Conservation (phyloP, 768 basidiomycete genomes). For the Mycena galopus region DNA sequence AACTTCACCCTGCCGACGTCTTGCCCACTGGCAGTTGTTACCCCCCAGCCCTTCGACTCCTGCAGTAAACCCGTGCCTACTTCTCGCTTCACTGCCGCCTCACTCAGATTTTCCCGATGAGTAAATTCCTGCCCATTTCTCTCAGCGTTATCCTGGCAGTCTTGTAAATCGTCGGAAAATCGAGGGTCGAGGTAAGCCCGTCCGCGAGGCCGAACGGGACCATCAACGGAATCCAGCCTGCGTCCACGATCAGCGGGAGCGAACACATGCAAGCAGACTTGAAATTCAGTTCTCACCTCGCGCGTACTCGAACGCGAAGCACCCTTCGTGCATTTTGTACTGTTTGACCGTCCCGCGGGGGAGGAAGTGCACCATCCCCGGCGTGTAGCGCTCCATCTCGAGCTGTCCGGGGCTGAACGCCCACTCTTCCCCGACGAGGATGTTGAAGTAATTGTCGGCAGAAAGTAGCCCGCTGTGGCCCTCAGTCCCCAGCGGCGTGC, state of each 20-base stretch:
- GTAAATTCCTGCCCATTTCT: constrained; percentile 86
- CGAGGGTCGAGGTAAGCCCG: constrained; percentile 87
- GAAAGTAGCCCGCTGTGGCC: constrained; percentile 95
- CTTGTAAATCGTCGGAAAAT: constrained; percentile 83
- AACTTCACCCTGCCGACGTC: no score
- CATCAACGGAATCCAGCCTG: constrained; percentile 99
- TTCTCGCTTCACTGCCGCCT: no score
- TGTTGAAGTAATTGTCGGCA: constrained; percentile 98
- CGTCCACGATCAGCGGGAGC: background rate
- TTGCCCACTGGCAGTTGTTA: no score
- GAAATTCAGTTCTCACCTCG: constrained; percentile 66
- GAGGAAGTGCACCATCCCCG: constrained; percentile 89
- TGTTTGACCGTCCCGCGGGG: constrained; percentile 90
- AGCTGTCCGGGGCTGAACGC: constrained; percentile 87
- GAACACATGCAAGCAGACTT: background rate
- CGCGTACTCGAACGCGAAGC: constrained; percentile 96
- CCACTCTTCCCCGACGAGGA: constrained; percentile 95
- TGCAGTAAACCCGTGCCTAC: no score
- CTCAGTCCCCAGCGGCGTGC: constrained; percentile 96
- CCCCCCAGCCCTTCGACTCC: no score
- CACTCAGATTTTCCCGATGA: constrained; percentile 88
- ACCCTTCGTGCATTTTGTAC: constrained; percentile 97
- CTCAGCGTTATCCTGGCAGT: constrained; percentile 82
- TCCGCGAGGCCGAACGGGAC: constrained; percentile 94
- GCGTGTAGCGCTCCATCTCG: constrained; percentile 89